phyloP scores from a whole-genome alignment of 257 asterid species.

The Cruciata laevipes region DNA sequence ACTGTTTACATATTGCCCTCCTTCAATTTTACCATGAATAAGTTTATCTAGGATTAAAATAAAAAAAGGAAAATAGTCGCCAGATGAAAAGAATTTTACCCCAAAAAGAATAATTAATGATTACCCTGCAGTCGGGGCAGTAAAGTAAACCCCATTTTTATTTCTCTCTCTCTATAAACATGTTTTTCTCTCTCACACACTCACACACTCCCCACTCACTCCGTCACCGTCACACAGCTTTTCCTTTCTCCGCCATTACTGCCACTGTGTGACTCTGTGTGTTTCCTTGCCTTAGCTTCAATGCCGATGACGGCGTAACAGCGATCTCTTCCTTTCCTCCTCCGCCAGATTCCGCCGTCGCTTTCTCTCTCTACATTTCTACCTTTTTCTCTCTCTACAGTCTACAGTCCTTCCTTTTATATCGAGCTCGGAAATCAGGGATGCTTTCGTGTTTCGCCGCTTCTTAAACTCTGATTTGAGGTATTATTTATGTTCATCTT shows the following conservation, averaged over 20 bases:
- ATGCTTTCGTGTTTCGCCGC: not conserved
- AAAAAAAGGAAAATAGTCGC: not conserved
- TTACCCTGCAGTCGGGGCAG: not conserved
- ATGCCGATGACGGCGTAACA: not conserved
- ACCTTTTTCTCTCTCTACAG: not conserved
- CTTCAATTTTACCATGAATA: no score
- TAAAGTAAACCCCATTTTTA: not conserved
- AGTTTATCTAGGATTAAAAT: no score
- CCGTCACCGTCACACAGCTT: not conserved
- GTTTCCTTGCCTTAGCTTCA: not conserved
- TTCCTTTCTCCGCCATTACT: not conserved
- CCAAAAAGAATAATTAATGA: not conserved
- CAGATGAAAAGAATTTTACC: not conserved
- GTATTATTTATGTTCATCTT: not conserved
- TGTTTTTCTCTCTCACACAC: conserved; percentile 1
- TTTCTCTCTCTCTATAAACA: not conserved
- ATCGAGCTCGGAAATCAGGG: not conserved
- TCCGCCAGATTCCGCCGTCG: not conserved
- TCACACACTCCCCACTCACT: not conserved
- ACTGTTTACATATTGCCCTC: no score
- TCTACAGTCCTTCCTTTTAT: no score
- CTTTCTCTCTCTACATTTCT: not conserved
- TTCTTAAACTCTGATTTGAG: not conserved
- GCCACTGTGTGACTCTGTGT: not conserved
- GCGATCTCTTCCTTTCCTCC: not conserved